Base-by-base conservation (phyloP, 257 asterid species). In the Penstemon barbatus region DNA sequence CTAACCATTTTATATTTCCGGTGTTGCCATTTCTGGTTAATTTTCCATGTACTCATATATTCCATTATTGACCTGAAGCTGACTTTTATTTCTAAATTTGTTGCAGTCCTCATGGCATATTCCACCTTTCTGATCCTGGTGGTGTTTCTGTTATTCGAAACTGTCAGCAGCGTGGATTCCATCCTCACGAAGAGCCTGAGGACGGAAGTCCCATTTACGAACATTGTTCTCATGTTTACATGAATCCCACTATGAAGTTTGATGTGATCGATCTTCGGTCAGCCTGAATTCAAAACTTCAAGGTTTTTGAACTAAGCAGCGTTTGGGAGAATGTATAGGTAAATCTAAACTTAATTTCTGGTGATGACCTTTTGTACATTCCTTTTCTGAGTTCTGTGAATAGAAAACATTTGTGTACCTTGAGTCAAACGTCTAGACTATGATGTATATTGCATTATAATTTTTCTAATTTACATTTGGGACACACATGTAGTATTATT, bases 101-200 rank as follows among this genome's bases (percentile, higher is more conserved):
- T 68, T 73, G 86, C 92, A 94, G 97, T 57, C 97, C 96, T 50
- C 92, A 84, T 63, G 99, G 99, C 73, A 94, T 94, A 74, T 94
- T 91, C 76, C 96, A 91, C 87, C 90, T 94, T 52, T 91, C 95
- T 13, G 99, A 94, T 68, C 97, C 97, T 3, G 75, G 95, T 51
- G 99, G 99, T 15, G 87, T 91, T 61, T 58, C 87, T 25, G 85
- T 87, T 46, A 91, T 94, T 19, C 84, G 89, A 41, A 82, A 79
- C 73, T 94, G 99, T 76, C 86, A 89, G 66, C 83, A 88, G 53
- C 97, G 96, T 42, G 95, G 97, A 52, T 94, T 94, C 78, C 97
- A 94, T 82, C 97, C 97, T 64, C 99, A 94, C 15, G 91, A 89
- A 75, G 97, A 91, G 80, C 79, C 99, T 0, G 95, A 89, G n/a